Percentiles rank a stretch among this genome's conserved stretches.
Evolutionary conservation across 208 protist species (phyloP).

Genomic region (Endotrypanum monterogeii): DNA sequence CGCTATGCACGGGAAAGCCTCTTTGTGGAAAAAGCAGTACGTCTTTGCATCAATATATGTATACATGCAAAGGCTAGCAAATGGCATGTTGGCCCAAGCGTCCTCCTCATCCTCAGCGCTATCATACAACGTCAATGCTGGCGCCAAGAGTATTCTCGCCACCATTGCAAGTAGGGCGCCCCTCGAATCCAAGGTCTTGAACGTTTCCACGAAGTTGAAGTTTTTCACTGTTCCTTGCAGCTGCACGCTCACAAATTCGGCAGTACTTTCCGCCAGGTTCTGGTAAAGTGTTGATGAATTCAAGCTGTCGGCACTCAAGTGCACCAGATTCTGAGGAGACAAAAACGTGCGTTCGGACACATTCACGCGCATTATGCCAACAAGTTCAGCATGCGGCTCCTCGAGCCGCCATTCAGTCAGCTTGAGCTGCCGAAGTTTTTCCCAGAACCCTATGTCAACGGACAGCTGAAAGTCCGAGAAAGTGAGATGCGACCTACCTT

Average conservation of each 20-base stretch:
- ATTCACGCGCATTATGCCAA: constrained; percentile 33
- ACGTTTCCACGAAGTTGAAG: constrained; percentile 29
- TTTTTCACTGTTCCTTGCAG: constrained; percentile 27
- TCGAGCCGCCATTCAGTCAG: constrained; percentile 56
- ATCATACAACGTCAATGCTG: constrained; percentile 9
- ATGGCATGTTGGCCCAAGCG: constrained; percentile 42
- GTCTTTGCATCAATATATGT: constrained; percentile 96
- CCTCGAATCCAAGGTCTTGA: constrained; percentile 21
- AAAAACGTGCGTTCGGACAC: constrained; percentile 23
- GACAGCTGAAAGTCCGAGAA: constrained; percentile 44
- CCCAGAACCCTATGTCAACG: constrained; percentile 67
- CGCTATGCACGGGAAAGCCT: constrained; percentile 91
- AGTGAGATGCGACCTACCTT: constrained; percentile 17
- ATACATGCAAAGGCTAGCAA: constrained; percentile 76
- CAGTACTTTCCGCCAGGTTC: not conserved
- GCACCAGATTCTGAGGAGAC: constrained; percentile 39
- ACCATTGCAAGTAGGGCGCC: constrained; percentile 23
- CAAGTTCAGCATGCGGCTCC: constrained; percentile 42
- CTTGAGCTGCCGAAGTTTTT: constrained; percentile 53
- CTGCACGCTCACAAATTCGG: constrained; percentile 23
- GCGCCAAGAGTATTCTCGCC: constrained; percentile 11
- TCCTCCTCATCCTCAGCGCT: constrained; percentile 24
- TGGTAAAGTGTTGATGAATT: not conserved
- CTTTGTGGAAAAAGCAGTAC: constrained; percentile 94
- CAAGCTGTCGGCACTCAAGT: constrained; percentile 35